phyloP scores from a whole-genome alignment of 345 rosid species.

The Aquilaria yunnanensis region DNA sequence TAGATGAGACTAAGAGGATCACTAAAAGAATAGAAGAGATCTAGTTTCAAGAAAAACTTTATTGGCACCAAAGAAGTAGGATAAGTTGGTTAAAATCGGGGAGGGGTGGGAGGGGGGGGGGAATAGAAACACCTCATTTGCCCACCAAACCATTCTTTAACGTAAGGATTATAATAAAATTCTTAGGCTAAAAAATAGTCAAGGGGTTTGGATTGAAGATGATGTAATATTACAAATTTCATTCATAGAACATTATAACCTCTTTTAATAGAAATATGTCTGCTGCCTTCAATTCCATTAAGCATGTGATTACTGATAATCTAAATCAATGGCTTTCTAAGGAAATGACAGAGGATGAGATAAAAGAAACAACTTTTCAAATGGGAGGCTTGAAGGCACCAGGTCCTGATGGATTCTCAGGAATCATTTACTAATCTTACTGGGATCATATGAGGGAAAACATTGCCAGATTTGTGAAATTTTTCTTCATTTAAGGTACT shows the following conservation, averaged over 20 bases:
- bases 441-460: background rate
- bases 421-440: background rate
- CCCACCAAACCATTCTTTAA: background rate
- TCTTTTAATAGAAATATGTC: too few species aligned
- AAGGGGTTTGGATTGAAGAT: background rate
- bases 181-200: background rate
- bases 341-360: too few species aligned
- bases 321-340: too few species aligned
- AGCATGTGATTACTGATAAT: background rate
- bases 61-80: background rate
- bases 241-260: background rate
- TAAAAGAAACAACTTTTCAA: too few species aligned
- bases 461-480: background rate
- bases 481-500: background rate
- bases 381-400: too few species aligned
- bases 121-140: background rate
- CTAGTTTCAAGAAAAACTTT: background rate
- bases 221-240: background rate
- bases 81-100: background rate
- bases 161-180: background rate
- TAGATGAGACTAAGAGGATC: background rate
- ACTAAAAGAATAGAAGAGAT: background rate
- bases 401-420: background rate
- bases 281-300: background rate
- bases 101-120: too few species aligned